Evolutionary conservation across 345 rosid species (phyloP), one percentile per base, ranked within the genome.

Genomic region (Acer saccharum): DNA sequence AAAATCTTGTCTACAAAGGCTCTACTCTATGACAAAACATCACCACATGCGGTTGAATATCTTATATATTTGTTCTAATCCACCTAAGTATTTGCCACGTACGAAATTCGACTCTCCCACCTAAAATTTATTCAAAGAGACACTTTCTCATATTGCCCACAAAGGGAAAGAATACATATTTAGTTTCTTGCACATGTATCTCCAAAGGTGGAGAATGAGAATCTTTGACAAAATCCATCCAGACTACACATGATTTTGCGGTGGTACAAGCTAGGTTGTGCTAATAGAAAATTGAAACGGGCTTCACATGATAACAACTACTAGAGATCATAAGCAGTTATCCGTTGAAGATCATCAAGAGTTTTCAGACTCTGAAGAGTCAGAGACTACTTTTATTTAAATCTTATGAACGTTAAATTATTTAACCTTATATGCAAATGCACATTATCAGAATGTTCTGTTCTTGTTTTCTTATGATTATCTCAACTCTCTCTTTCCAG

Each of bases 181-280:
- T 54, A 54, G n/a, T 54, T 17, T 16, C n/a, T 50, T 14, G 17
- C 55, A 50, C 55, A 50, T 14, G 55, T 54, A 54, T 16, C 58
- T 54, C 6, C 12, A 41, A 21, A 16, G 63, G 16, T 52, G 63
- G 63, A 60, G 74, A 52, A 70, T 44, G 1, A 6, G 21, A 65
- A 65, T 29, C 68, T 65, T 70, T 35, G 16, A 71, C 46, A 17
- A 71, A 71, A 17, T 71, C 25, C 43, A 69, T 7, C 35, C 69
- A 35, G 21, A 67, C 46, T 17, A 29, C 4, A 14, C 25, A 17
- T 39, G 39, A 46, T 43, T 60, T 43, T 8, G 65, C 20, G 2
- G 1, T 20, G 32, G 1, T 41, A 39, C 20, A 43, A 58, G 32
- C 32, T 29, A 29, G 18, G 55, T 7, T 35, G 55, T 58, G 75